Percentiles rank a stretch among this genome's conserved stretches.
Evolutionary conservation across 2,329 filamentous ascomycete genomes (phyloP).

Genomic region (Exserohilum rostratum): DNA sequence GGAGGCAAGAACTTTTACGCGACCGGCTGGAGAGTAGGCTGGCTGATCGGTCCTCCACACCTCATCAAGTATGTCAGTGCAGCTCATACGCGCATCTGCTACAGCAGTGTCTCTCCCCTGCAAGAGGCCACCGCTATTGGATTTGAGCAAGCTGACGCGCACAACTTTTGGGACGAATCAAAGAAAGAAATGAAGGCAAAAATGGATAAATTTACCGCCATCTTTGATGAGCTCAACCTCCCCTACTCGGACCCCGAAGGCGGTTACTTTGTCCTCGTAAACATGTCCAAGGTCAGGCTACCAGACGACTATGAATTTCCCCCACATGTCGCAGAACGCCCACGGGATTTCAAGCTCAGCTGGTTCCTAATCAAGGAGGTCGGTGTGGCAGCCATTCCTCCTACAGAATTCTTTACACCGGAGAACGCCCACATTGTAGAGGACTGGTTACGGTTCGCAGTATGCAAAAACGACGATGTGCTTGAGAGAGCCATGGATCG

Average conservation of each 20-base stretch:
- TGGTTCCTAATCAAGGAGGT: slow-evolving; percentile 98
- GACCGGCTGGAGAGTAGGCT: slow-evolving; percentile 95
- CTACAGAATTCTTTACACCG: slow-evolving; percentile 95
- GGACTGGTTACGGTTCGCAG: slow-evolving; percentile 92
- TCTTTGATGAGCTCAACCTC: slow-evolving; percentile 56
- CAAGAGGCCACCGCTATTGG: slow-evolving; percentile 94
- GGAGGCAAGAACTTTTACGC: slow-evolving; percentile 99
- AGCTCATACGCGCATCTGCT: slow-evolving; percentile 96
- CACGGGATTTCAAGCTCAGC: slow-evolving; percentile 89
- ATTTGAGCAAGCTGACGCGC: slow-evolving; percentile 84
- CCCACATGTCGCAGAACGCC: slow-evolving; percentile 80
- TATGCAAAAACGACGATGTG: slow-evolving; percentile 92
- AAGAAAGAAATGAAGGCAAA: slow-evolving; percentile 88
- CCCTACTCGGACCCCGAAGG: slow-evolving; percentile 90
- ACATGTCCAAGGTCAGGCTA: slow-evolving; percentile 85
- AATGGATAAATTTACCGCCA: slow-evolving; percentile 81
- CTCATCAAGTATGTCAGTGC: slow-evolving; percentile 90
- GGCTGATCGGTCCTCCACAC: slow-evolving; percentile 87
- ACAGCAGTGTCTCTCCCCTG: slow-evolving; percentile 87
- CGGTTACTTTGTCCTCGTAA: slow-evolving; percentile 96
- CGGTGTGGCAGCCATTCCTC: slow-evolving; percentile 93
- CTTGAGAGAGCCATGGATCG: slow-evolving; percentile 58
- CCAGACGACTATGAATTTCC: slow-evolving; percentile 88
- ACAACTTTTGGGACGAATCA: slow-evolving; percentile 86
- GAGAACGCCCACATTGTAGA: slow-evolving; percentile 82